phyloP scores from a whole-genome alignment of 495 filamentous ascomycete genomes.

The Acidiella bohemica region DNA sequence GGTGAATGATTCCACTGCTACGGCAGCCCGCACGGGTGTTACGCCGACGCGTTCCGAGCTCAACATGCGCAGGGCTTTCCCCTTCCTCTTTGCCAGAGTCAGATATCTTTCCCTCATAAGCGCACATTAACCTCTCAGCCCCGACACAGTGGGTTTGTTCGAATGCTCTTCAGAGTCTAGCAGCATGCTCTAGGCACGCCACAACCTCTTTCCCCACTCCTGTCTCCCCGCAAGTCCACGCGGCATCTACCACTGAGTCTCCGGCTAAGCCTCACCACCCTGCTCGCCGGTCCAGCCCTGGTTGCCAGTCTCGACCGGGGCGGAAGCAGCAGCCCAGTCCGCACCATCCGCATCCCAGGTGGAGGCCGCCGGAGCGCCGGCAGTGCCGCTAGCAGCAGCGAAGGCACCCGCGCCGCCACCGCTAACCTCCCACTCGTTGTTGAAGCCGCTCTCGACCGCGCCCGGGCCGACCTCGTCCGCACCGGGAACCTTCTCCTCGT shows the following conservation, averaged over 20 bases:
- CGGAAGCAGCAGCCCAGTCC: conserved; percentile 56
- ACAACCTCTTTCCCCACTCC: not conserved
- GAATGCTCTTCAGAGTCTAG: conserved; percentile 3
- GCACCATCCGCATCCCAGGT: conserved; percentile 71
- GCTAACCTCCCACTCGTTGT: conserved; percentile 58
- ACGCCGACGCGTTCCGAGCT: too few relatives aligned
- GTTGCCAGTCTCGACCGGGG: conserved; percentile 40
- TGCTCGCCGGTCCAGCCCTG: conserved; percentile 60
- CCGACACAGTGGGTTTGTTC: not conserved
- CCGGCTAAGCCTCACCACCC: conserved; percentile 28
- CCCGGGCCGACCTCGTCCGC: conserved; percentile 72
- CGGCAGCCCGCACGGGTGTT: too few relatives aligned
- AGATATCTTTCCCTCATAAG: conserved; percentile 99
- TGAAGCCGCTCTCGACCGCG: conserved; percentile 71
- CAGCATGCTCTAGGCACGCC: not conserved
- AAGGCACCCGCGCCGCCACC: conserved; percentile 46
- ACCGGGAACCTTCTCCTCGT: conserved; percentile 48
- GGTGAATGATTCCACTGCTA: too few relatives aligned
- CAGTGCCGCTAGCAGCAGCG: conserved; percentile 46
- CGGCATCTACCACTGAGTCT: conserved; percentile 52
- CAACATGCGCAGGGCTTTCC: conserved; percentile 87
- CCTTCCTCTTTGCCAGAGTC: conserved; percentile 31
- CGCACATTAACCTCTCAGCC: conserved; percentile 30
- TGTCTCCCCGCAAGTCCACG: conserved; percentile 16
- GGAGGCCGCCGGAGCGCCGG: conserved; percentile 38